These are phyloP conservation scores for Phlebiopsis flavidoalba DNA, from an alignment of 768 basidiomycete genomes.

Conservation along the genomic window DNA sequence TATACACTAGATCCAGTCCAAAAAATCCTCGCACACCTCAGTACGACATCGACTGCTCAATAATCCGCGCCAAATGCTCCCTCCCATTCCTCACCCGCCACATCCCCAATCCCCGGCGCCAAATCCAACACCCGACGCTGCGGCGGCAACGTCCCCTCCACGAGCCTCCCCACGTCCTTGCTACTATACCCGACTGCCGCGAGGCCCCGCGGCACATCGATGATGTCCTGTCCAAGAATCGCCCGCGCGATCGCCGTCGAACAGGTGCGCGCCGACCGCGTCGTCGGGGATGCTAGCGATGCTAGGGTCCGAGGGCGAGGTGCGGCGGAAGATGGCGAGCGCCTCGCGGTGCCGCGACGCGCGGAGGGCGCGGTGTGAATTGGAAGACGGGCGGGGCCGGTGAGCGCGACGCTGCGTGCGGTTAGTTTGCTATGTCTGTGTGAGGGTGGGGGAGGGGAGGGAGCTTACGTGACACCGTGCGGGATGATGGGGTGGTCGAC, in stretches of 20 bases:
- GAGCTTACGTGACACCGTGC: conserved; percentile 71
- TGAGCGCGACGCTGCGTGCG: conserved; percentile 66
- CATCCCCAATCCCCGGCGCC: conserved; percentile 84
- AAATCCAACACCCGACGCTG: conserved; percentile 90
- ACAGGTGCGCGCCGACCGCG: conserved; percentile 74
- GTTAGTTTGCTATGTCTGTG: too few relatives aligned
- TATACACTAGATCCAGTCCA: background rate
- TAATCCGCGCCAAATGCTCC: conserved; percentile 76
- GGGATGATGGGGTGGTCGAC: conserved; percentile 89
- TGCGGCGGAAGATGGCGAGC: conserved; percentile 74
- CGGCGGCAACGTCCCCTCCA: conserved; percentile 78
- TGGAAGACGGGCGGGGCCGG: conserved; percentile 91
- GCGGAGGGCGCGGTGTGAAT: conserved; percentile 91
- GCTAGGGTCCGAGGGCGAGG: conserved; percentile 60
- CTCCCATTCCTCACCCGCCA: conserved; percentile 78
- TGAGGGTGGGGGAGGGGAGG: background rate
- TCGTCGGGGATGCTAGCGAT: conserved; percentile 70
- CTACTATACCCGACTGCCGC: conserved; percentile 75
- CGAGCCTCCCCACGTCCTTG: conserved; percentile 66
- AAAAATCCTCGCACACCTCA: conserved; percentile 28
- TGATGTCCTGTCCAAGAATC: conserved; percentile 80
- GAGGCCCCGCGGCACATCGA: conserved; percentile 83
- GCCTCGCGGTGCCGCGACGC: conserved; percentile 85
- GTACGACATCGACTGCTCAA: conserved; percentile 77
- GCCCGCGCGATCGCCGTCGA: conserved; percentile 77